phyloP scores from a whole-genome alignment of 73 alveolate genomes.

The Effrenium voratum region DNA sequence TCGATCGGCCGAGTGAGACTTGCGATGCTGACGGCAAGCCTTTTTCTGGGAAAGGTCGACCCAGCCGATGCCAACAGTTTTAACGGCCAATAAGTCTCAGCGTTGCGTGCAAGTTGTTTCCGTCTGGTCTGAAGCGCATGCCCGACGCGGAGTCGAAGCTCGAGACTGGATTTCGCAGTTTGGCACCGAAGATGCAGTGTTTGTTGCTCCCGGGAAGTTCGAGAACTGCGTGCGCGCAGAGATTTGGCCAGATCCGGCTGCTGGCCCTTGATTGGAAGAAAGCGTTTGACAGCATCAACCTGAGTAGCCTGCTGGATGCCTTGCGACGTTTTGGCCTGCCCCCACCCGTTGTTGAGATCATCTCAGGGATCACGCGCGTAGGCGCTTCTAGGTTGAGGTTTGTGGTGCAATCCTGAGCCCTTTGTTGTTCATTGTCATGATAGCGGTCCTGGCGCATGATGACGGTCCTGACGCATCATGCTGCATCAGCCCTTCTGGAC shows the following conservation, averaged over 20 bases:
- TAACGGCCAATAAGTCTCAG: constrained; percentile 4
- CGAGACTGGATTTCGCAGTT: constrained; percentile 6
- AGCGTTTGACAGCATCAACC: not conserved
- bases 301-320: not conserved
- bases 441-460: not conserved
- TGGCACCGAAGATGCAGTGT: constrained; percentile 45
- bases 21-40: not conserved
- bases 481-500: not conserved
- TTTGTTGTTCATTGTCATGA: not conserved
- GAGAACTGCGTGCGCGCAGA: constrained; percentile 17
- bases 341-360: not conserved
- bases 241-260: not conserved
- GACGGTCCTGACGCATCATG: not conserved
- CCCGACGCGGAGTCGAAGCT: constrained; percentile 16
- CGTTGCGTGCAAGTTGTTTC: not conserved
- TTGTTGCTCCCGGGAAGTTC: not conserved
- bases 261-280: not conserved
- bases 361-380: not conserved
- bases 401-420: not conserved
- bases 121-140: constrained; percentile 1
- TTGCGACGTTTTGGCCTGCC: constrained; percentile 20
- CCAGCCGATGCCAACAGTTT: constrained; percentile 33
- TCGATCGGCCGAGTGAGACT: too few relatives aligned
- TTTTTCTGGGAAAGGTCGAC: constrained; percentile 4
- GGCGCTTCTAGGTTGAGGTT: not conserved